These are phyloP conservation scores for Mycena epipterygia DNA, from an alignment of 768 basidiomycete genomes.

Conservation along the genomic window DNA sequence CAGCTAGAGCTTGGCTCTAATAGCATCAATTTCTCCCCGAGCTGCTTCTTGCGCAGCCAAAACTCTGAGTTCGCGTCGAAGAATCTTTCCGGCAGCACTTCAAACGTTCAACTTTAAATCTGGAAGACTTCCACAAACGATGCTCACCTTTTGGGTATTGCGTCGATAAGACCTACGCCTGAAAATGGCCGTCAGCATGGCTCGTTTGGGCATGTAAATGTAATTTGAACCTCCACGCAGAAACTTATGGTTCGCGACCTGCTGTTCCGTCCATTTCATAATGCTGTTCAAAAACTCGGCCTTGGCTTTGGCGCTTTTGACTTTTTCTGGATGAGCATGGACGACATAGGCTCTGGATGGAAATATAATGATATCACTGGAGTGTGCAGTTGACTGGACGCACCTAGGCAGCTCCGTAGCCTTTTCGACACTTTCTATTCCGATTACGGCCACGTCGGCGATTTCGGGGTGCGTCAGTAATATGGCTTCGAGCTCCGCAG, in stretches of 20 bases:
- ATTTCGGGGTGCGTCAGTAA: conserved; percentile 82
- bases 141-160: conserved; percentile 14
- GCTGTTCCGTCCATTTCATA: conserved; percentile 15
- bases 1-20: too few species aligned
- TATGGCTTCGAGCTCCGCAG: conserved; percentile 86
- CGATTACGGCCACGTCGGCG: conserved; percentile 86
- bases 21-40: too few species aligned
- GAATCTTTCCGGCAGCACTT: conserved; percentile 28
- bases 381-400: background rate
- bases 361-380: background rate
- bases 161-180: conserved; percentile 8
- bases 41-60: too few species aligned
- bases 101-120: background rate
- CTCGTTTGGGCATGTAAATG: background rate
- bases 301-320: background rate
- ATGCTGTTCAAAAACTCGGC: background rate
- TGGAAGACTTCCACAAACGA: background rate
- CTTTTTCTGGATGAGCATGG: background rate
- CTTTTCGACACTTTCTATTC: conserved; percentile 72
- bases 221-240: conserved; percentile 13
- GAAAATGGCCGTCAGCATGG: too few species aligned
- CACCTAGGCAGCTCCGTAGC: conserved; percentile 59
- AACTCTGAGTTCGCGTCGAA: too few species aligned
- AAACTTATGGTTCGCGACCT: conserved; percentile 17
- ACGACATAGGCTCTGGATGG: conserved; percentile 14